Conservation (phyloP, 2,329 filamentous ascomycete genomes). For the Xylariaceae sp. region DNA sequence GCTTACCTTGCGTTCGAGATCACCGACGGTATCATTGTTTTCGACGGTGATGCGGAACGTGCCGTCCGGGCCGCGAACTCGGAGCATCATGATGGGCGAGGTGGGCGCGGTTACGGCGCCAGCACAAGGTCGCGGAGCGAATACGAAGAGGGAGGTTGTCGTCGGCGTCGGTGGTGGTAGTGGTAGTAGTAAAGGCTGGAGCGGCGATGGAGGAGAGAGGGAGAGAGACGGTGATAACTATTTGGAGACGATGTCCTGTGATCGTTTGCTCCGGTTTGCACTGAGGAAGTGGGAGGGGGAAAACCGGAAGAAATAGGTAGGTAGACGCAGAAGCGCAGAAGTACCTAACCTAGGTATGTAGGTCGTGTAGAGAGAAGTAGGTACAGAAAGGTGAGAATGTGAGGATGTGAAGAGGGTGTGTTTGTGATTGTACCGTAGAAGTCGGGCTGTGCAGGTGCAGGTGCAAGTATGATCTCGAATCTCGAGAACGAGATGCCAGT, state of each 20-base stretch:
- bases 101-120: constrained; percentile 1
- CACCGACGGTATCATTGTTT: constrained; percentile 64
- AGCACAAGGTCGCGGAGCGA: neutral
- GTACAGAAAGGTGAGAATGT: too few species aligned
- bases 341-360: too few species aligned
- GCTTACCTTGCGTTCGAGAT: constrained; percentile 50
- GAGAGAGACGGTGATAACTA: neutral
- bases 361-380: too few species aligned
- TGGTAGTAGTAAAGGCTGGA: neutral
- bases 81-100: constrained; percentile 64
- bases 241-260: too few species aligned
- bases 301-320: too few species aligned
- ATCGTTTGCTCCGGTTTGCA: too few species aligned
- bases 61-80: constrained; percentile 87
- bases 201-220: neutral
- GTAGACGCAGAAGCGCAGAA: too few species aligned
- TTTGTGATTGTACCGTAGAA: too few species aligned
- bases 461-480: neutral
- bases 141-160: neutral
- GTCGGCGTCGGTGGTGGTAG: neutral
- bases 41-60: constrained; percentile 81
- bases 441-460: too few species aligned
- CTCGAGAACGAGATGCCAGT: neutral
- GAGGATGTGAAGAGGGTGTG: too few species aligned
- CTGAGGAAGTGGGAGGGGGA: too few species aligned